Conservation (phyloP, 2,329 filamentous ascomycete genomes). For the Fusarium zealandicum region DNA sequence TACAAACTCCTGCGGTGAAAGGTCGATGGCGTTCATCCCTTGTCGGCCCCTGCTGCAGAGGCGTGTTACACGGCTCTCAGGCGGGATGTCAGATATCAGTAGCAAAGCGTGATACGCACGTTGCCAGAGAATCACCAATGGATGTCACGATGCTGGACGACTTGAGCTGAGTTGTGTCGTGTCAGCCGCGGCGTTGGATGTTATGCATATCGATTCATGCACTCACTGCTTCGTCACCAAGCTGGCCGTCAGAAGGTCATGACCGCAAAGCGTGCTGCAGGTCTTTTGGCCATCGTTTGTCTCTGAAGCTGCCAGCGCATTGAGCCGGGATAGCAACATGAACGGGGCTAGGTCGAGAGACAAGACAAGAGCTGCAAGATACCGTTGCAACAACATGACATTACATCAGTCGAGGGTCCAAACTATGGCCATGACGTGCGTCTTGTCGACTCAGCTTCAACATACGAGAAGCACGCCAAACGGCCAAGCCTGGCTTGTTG, state of each 20-base stretch:
- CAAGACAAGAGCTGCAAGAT: slow-evolving; percentile 20
- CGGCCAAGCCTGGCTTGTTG: not conserved
- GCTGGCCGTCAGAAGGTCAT: slow-evolving; percentile 11
- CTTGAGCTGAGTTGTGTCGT: slow-evolving; percentile 11
- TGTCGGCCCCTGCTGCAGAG: slow-evolving; percentile 20
- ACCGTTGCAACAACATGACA: slow-evolving; percentile 2
- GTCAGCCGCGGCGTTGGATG: slow-evolving; percentile 19
- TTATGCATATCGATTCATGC: slow-evolving; percentile 11
- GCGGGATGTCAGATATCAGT: slow-evolving; percentile 12
- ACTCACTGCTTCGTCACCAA: slow-evolving; percentile 7
- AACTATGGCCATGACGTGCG: slow-evolving; percentile 10
- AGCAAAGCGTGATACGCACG: slow-evolving; percentile 8
- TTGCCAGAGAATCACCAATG: not conserved
- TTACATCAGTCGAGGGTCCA: too few species aligned
- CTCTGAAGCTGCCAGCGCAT: slow-evolving; percentile 18
- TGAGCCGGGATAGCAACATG: slow-evolving; percentile 2
- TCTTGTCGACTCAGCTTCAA: slow-evolving; percentile 19
- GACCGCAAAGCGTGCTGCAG: slow-evolving; percentile 31
- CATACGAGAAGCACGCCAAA: slow-evolving; percentile 17
- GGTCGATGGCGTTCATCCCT: slow-evolving; percentile 36
- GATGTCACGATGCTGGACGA: slow-evolving; percentile 7
- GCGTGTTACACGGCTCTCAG: slow-evolving; percentile 20
- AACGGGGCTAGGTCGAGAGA: not conserved
- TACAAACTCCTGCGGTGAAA: slow-evolving; percentile 32
- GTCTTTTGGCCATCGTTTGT: slow-evolving; percentile 13